Base-by-base conservation (phyloP, 2,329 filamentous ascomycete species). In the Escovopsis sp. region DNA sequence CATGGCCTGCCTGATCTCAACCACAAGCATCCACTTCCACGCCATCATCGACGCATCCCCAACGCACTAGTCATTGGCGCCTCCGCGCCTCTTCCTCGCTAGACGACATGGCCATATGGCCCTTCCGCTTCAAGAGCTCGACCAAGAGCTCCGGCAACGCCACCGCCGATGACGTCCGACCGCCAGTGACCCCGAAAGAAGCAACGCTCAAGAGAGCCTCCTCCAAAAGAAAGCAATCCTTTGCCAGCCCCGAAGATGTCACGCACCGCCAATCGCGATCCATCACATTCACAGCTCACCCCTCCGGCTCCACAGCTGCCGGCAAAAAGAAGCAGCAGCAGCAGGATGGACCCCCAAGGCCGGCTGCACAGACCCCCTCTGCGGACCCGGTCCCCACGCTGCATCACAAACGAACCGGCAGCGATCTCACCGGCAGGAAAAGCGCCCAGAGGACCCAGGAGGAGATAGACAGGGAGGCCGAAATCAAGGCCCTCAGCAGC, bases 401-500 rank as follows among this genome's bases (percentile, higher is more conserved):
- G 19, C 66, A 74, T 58, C 67, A 65, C 45, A 82, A 78, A 53
- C 39, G 36, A 35, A 70, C 72, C 46, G 66, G 66, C 38, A 66
- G 69, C 43, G 71, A 76, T 17, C 58, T 79, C 19, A 58, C 72
- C 35, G 72, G 76, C 39, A 76, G 78, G 41, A 84, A 76, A 50
- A 80, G 80, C 28, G 86, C 75, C 62, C 92, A 83, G 58, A 73
- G 79, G 47, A 76, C 78, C 48, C 77, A 79, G 45, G 69, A 79
- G 42, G 82, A 92, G 42, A 72, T 75, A 51, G 68, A 79, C 39
- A 72, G 88, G 38, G 87, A 94, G 57, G 83, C 83, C 42, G 85
- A 94, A 57, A 86, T 31, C 50, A 82, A 78, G 51, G 76, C 83
- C 36, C 83, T 94, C 80, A 81, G 74, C 49, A 72, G 74, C 28